Conservation (phyloP, 768 basidiomycete genomes). For the Leucosporidium scottii region DNA sequence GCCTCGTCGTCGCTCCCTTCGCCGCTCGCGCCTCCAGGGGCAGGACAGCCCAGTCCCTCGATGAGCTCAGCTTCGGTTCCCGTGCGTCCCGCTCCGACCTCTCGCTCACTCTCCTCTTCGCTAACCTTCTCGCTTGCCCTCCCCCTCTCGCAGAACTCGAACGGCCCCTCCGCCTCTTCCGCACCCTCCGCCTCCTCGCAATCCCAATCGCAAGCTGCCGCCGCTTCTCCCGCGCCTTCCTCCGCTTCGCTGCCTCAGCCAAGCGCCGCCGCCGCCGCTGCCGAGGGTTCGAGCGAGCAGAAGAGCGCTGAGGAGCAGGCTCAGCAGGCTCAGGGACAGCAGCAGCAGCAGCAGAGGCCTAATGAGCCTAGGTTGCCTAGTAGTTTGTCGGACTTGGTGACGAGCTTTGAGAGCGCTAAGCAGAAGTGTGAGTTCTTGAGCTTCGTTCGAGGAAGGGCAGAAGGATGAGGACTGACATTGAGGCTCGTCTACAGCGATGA, state of each 20-base stretch:
- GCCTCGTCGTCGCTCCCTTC: conserved; percentile 24
- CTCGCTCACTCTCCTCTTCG: conserved; percentile 4
- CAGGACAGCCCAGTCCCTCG: conserved; percentile 7
- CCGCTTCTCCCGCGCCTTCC: conserved; percentile 3
- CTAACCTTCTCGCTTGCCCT: neutral
- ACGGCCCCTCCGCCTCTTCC: neutral
- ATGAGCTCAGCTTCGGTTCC: conserved; percentile 1
- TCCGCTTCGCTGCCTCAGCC: neutral
- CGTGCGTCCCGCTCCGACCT: neutral
- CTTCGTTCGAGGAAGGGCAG: neutral
- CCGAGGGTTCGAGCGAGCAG: neutral
- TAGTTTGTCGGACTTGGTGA: conserved; percentile 82
- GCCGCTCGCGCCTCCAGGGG: conserved; percentile 1
- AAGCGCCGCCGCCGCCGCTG: no score
- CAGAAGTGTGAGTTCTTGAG: conserved; percentile 65
- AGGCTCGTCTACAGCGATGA: conserved; percentile 26
- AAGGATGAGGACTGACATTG: neutral
- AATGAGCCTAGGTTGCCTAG: conserved; percentile 56
- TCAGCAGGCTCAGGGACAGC: neutral
- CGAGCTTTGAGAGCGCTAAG: conserved; percentile 91
- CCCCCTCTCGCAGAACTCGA: neutral
- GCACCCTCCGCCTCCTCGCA: conserved; percentile 7
- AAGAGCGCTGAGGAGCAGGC: neutral
- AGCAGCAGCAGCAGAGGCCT: conserved; percentile 30
- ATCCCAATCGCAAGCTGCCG: conserved; percentile 1